Evolutionary conservation across 306 rosid genomes (phyloP), one percentile per base, ranked within the genome.

Genomic region (Fagus sylvatica): DNA sequence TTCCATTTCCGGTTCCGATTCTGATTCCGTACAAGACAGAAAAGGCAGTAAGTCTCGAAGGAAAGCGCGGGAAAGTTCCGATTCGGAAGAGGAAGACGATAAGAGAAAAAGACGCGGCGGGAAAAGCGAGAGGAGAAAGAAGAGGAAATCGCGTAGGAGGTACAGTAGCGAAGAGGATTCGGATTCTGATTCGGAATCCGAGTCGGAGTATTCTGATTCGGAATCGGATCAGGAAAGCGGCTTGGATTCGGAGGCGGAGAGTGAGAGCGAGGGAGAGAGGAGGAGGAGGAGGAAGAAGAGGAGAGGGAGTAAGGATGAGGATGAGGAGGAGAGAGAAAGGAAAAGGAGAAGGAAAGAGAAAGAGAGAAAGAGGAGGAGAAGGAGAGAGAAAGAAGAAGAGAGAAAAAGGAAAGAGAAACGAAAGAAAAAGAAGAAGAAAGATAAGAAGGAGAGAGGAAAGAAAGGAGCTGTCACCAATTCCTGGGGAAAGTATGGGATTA

Each of bases 401-500:
- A 69, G 40, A 51, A 74, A 70, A 70, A 69, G 72, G 78, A 82
- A 77, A 84, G 75, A 75, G 71, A 74, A 83, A 76, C 86, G 74
- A 82, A 79, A 32, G 78, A 87, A 89, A 80, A 76, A 59, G 84
- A 85, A 59, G 84, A 85, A 73, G 88, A 85, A 90, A 86, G 88
- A 85, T 79, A 89, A 77, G 85, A 83, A 82, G 79, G 96, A 95
- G 77, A 91, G 78, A 71, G 98, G 97, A 74, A 93, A 89, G 84
- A 90, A 71, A 22, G 97, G 97, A 37, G 98, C 99, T 2, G 99
- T 95, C 0, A 95, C 99, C 17, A 76, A 91, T 80, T 91, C 42
- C 6, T 95, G 98, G 98, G 99, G 99, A 1, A 91, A 91, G 76
- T 88, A 91, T 82, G 98, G 97, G 69, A 68, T 87, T 77, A 89